Evolutionary conservation across 2,329 filamentous ascomycete genomes (phyloP).

Genomic region (Sporothrix euskadiensis): DNA sequence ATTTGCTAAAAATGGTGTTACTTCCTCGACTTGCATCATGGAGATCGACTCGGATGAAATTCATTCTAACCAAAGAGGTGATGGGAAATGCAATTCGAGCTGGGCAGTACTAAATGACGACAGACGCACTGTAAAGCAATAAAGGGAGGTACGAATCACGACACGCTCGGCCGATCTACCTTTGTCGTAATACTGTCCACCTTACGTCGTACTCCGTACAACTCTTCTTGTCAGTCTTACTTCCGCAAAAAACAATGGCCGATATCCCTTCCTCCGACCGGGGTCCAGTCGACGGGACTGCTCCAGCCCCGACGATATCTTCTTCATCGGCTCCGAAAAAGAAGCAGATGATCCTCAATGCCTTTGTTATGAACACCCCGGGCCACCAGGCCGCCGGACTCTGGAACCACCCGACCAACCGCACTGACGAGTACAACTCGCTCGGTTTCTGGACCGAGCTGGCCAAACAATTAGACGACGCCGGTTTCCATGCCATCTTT

Average conservation of each 20-base stretch:
- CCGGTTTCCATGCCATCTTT: slow-evolving; percentile 31
- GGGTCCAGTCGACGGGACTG: background rate
- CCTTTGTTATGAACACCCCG: slow-evolving; percentile 41
- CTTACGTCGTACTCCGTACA: too few relatives aligned
- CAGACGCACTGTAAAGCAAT: background rate
- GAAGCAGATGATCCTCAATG: slow-evolving; percentile 48
- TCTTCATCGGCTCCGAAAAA: slow-evolving; percentile 33
- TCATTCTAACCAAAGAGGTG: background rate
- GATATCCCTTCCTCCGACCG: background rate
- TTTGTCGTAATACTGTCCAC: background rate
- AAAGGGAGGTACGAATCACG: background rate
- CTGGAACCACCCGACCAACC: slow-evolving; percentile 30
- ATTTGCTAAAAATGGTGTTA: background rate
- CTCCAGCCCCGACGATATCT: background rate
- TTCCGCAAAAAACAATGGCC: background rate
- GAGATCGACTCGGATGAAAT: background rate
- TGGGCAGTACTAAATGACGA: background rate
- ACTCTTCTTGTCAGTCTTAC: background rate
- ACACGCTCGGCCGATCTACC: background rate
- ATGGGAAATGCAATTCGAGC: background rate
- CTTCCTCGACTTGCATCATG: background rate
- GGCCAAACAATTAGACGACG: slow-evolving; percentile 29
- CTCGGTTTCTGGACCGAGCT: slow-evolving; percentile 29
- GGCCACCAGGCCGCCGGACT: slow-evolving; percentile 31
- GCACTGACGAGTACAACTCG: slow-evolving; percentile 29